Conservation (phyloP, 2,329 filamentous ascomycete species). For the Arachnomyces sp. region DNA sequence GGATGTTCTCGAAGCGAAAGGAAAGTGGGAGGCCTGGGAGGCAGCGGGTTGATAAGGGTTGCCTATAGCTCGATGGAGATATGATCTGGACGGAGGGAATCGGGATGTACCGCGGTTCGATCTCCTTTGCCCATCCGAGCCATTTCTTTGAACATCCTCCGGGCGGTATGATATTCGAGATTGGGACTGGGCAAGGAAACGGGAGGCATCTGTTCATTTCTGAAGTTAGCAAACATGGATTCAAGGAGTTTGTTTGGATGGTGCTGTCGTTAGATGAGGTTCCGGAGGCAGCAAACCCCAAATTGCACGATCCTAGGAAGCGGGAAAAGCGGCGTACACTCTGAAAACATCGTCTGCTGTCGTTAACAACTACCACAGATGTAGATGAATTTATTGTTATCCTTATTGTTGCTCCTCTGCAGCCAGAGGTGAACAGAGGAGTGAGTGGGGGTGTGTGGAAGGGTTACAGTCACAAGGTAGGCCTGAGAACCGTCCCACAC, state of each 20-base stretch:
- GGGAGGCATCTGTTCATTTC: slow-evolving; percentile 69
- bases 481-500: background rate
- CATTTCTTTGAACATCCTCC: slow-evolving; percentile 43
- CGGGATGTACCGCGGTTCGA: slow-evolving; percentile 39
- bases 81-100: slow-evolving; percentile 42
- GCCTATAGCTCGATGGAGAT: slow-evolving; percentile 48
- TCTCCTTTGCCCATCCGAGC: slow-evolving; percentile 41
- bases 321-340: slow-evolving; percentile 58
- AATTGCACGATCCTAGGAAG: slow-evolving; percentile 11
- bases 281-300: slow-evolving; percentile 14
- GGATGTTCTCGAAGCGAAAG: slow-evolving; percentile 70
- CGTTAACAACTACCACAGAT: slow-evolving; percentile 4
- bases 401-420: too few species aligned
- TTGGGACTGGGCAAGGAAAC: slow-evolving; percentile 93
- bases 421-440: background rate
- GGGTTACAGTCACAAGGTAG: too few species aligned
- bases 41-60: slow-evolving; percentile 72
- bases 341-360: slow-evolving; percentile 63
- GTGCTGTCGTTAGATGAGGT: too few species aligned
- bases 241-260: slow-evolving; percentile 15
- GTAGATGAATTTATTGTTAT: too few species aligned
- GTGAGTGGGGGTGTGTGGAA: too few species aligned
- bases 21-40: slow-evolving; percentile 67
- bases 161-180: slow-evolving; percentile 73
- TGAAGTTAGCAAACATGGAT: slow-evolving; percentile 14